phyloP scores from a whole-genome alignment of 1,284 basidiomycete species.

The Heterobasidion annosum region DNA sequence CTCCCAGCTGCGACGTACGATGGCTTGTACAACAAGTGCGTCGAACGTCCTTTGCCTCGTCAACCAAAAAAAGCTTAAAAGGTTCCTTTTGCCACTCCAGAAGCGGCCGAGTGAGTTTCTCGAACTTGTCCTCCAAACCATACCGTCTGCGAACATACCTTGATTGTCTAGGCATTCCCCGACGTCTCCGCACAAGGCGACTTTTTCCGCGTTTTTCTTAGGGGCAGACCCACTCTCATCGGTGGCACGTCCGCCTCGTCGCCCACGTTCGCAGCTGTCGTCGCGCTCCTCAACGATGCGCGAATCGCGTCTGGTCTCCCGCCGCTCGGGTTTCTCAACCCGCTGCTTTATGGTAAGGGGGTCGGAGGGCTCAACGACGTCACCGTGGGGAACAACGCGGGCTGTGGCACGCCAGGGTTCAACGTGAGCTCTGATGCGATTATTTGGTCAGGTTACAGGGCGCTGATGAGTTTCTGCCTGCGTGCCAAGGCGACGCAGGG shows the following conservation, averaged over 20 bases:
- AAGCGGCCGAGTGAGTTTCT: neutral
- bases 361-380: conserved; percentile 40
- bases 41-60: conserved; percentile 23
- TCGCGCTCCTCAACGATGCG: conserved; percentile 56
- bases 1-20: conserved; percentile 39
- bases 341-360: conserved; percentile 37
- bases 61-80: too few relatives aligned
- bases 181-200: conserved; percentile 54
- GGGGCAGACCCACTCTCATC: conserved; percentile 21
- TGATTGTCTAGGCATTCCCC: conserved; percentile 33
- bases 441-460: neutral
- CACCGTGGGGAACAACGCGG: conserved; percentile 41
- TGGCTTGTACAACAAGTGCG: conserved; percentile 40
- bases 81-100: neutral
- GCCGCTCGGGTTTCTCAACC: conserved; percentile 55
- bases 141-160: neutral
- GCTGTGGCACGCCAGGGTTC: conserved; percentile 48
- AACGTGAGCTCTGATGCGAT: conserved; percentile 21
- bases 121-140: neutral
- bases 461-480: neutral
- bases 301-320: conserved; percentile 31
- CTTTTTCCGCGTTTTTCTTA: conserved; percentile 29
- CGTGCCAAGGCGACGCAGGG: conserved; percentile 24
- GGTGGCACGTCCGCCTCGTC: conserved; percentile 52
- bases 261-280: conserved; percentile 44